Base-by-base conservation (phyloP, 129 eudicot species). In the Logfia minima region DNA sequence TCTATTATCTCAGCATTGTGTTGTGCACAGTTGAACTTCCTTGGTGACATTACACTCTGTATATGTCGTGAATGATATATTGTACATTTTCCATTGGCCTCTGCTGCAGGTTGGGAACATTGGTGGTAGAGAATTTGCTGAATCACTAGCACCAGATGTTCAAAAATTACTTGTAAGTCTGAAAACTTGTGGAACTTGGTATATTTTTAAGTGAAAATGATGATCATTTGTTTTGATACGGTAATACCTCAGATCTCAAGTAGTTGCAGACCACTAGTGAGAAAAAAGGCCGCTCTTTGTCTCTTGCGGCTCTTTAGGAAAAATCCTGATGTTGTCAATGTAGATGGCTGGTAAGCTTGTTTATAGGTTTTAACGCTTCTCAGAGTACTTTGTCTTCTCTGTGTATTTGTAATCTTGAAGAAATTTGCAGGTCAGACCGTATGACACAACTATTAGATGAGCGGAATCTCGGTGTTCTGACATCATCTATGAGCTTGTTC, bases 41-140 rank as follows among this genome's bases (percentile, higher is more conserved):
- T 64, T 67, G n/a, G 23, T 41, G 68, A 66, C 62, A 53, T 62
- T 63, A 18, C 26, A 5, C 17, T 24, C 63, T 79, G 51, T 32
- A 16, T 71, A 51, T 28, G 23, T 71, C 5, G 18, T 48, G 45
- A 71, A 71, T 71, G 62, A 18, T 26, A 22, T 34, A 24, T 71
- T 48, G 16, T 37, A 35, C 52, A 43, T 52, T 52, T 55, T 18
- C 62, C 11, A 24, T 72, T 41, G 53, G 41, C 45, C 29, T 62
- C 66, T 61, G 52, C 52, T 63, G 75, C 88, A 94, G 99, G 99
- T 89, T 81, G 99, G 99, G 37, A 94, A 94, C 79, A 91, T 91
- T 72, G 99, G 99, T 74, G 99, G 99, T 68, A 84, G 97, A 84
- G 99, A 94, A 59, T 94, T 94, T 75, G 97, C 99, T 70, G 97